Evolutionary conservation across 2,329 filamentous ascomycete species (phyloP).

Genomic region (Ophiocordyceps camponoti-leonardi): DNA sequence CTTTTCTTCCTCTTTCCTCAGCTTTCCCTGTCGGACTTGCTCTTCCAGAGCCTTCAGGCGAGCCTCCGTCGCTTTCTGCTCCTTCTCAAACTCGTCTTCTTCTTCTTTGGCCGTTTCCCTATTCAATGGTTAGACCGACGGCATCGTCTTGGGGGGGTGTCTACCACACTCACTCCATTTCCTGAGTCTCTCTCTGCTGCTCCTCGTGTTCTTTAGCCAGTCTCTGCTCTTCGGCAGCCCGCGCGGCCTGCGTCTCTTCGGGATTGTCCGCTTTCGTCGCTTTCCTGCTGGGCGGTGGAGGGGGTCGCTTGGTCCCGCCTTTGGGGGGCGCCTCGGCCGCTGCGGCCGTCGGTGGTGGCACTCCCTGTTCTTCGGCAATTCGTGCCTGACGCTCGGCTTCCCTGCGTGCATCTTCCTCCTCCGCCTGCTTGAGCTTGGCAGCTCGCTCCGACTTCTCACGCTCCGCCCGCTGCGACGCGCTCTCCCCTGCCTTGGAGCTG

Average conservation of each 20-base stretch:
- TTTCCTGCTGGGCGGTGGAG: conserved; percentile 69
- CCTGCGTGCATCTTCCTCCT: conserved; percentile 81
- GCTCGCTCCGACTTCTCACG: conserved; percentile 78
- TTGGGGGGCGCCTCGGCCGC: conserved; percentile 29
- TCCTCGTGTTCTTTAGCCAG: conserved; percentile 56
- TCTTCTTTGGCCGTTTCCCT: conserved; percentile 60
- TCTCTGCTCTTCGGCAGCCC: conserved; percentile 48
- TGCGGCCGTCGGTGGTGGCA: conserved; percentile 37
- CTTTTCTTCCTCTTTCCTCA: conserved; percentile 95
- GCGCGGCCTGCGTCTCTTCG: conserved; percentile 37
- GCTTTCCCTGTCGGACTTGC: conserved; percentile 80
- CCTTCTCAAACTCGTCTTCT: conserved; percentile 64
- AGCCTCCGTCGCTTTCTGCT: conserved; percentile 65
- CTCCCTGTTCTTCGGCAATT: conserved; percentile 59
- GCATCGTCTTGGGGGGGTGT: not conserved
- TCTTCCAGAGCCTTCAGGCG: conserved; percentile 83
- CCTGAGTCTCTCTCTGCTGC: conserved; percentile 54
- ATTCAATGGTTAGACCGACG: not conserved
- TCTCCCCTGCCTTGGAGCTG: conserved; percentile 58
- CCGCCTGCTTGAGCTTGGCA: conserved; percentile 72
- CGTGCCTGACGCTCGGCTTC: conserved; percentile 76
- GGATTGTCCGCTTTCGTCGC: conserved; percentile 41
- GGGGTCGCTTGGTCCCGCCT: conserved; percentile 42
- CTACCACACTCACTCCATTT: conserved; percentile 68
- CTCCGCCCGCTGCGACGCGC: conserved; percentile 66